Evolutionary conservation across 2,329 filamentous ascomycete genomes (phyloP), one percentile per base, ranked within the genome.

Genomic region (Alternaria sp.): DNA sequence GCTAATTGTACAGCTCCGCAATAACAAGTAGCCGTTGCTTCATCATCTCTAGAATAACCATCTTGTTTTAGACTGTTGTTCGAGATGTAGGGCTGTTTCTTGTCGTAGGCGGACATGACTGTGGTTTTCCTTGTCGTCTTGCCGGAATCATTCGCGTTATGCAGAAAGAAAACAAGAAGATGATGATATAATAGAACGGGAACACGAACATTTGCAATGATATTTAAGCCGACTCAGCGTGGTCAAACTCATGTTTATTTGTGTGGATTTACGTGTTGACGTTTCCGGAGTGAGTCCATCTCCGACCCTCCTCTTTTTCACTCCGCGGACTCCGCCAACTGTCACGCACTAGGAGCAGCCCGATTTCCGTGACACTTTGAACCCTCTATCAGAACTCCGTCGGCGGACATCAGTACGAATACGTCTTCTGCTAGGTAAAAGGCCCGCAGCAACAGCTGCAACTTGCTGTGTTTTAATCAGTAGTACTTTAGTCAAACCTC

Each of bases 1-100:
- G 57, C 60, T 18, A 76, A 60, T 49, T 75, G 73, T 7, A 75
- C 72, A 2, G 70, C 66, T 20, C 72, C 71, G 30, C 73, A 77
- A 62, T 67, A 77, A 57, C 73, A 77, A 7, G 74, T 74, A 1
- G 73, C 72, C 28, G 73, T 75, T 57, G 74, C 73, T 34, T 67
- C 65, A 25, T 63, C 65, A 18, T 73, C 65, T 3, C 49, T 67
- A n/a, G 45, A 48, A 18, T 48, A 48, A 0, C 45, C 45, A 48
- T 34, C 45, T 2, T 49, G 45, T 3, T 34, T 34, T 34, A 49
- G 28, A 34, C 28, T 49, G 18, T 49, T 49, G 5, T 34, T 18
- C 18, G 45, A 32, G 30, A 34, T 34, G 7, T 34, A 16, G 11
- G 45, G 28, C 30, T n/a, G 7, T 4, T 34, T 20, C 28, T 49